Conservation (phyloP, 164 flowering plant genomes). For the Nelumbo lutea region DNA sequence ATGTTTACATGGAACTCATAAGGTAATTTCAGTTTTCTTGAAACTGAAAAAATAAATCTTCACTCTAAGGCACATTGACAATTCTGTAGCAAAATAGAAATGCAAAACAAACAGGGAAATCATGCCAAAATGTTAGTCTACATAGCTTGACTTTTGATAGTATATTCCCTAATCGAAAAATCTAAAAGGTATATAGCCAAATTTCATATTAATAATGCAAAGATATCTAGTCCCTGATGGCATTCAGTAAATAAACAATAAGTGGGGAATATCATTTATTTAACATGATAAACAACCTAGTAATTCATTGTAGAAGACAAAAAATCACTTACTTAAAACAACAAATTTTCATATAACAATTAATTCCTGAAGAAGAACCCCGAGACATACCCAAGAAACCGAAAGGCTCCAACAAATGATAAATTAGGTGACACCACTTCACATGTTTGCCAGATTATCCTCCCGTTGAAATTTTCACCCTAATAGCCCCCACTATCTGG, state of each 20-base stretch:
- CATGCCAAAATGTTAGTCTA: neutral
- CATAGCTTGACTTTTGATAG: neutral
- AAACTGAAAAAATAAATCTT: neutral
- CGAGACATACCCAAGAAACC: no score
- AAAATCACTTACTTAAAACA: no score
- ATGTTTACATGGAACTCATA: slow-evolving; percentile 1
- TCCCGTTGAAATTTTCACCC: no score
- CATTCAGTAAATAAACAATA: neutral
- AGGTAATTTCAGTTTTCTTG: neutral
- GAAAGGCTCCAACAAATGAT: no score
- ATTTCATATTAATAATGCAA: neutral
- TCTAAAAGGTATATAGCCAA: neutral
- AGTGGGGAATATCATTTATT: neutral
- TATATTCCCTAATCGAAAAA: neutral
- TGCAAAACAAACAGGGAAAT: neutral
- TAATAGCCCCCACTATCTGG: no score
- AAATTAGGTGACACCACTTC: no score
- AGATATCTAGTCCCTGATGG: neutral
- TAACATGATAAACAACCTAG: neutral
- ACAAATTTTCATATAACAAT: neutral
- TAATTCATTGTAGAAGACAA: no score
- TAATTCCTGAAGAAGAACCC: no score
- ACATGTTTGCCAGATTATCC: no score
- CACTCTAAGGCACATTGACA: neutral
- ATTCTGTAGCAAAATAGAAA: neutral